Base-by-base conservation (phyloP, 306 rosid genomes). In the Cicer bijugum region DNA sequence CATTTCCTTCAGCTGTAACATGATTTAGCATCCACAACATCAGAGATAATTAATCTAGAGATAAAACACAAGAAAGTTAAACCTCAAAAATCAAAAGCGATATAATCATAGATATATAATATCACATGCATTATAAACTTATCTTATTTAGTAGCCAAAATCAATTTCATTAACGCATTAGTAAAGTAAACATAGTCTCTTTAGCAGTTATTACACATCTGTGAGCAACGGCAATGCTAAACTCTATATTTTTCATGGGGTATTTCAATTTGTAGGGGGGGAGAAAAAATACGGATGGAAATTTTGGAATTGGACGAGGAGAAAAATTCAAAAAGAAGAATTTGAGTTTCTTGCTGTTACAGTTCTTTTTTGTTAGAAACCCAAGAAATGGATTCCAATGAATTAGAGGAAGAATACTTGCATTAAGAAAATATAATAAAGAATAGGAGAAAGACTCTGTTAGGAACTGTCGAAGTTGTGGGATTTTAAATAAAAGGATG, bases 1-100 rank as follows among this genome's bases (percentile, higher is more conserved):
- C 81, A 86, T 74, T 63, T 89, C 97, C 83, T 91, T 91, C 82
- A 91, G 76, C 99, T 94, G 90, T 78, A 58, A 45, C 68, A 72
- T 46, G 80, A 67, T 64, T 50, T 53, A 71, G 69, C 80, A 71
- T 75, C 57, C 78, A 72, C 74, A 67, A 62, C 75, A 77, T 77
- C 59, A 80, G 81, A 76, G 15, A 67, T 57, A 64, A 74, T 39
- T 38, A 33, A 46, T 65, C 71, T 75, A 60, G 52, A 20, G 52
- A 61, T 16, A 61, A 62, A 63, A 60, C 50, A 79, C 63, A 38
- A 52, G 47, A 79, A 37, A 42, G 42, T n/a, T 69, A 59, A 75
- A 76, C 35, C 28, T 74, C 64, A 40, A 71, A 61, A 68, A 44
- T 9, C n/a, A 8, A 12, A 62, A 46, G 68, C 48, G 20, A 40